A percentile compares a stretch with the other conserved stretches of the same genome.
Evolutionary conservation across 169 alveolate species (phyloP).

Genomic region (Miamiensis avidus): DNA sequence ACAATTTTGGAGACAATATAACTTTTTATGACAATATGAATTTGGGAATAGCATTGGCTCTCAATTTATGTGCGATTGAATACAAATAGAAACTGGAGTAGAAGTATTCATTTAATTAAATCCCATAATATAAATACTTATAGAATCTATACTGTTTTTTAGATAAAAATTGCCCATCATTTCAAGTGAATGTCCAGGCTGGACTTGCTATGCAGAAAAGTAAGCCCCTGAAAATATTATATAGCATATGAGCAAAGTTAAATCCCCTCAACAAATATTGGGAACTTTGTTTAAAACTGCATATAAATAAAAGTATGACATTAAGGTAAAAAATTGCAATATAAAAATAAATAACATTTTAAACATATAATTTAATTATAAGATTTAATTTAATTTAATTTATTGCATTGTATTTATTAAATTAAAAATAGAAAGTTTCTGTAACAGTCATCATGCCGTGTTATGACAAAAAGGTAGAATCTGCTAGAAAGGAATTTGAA

Average conservation of each 20-base stretch:
- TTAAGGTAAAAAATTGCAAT: not conserved
- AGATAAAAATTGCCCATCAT: constrained; percentile 64
- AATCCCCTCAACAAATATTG: constrained; percentile 89
- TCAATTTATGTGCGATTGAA: constrained; percentile 58
- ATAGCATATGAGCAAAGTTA: constrained; percentile 83
- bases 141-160: not conserved
- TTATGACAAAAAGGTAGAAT: constrained; percentile 92
- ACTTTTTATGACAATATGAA: constrained; percentile 26
- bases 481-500: constrained; percentile 75
- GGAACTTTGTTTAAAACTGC: constrained; percentile 76
- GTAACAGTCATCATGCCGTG: constrained; percentile 87
- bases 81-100: constrained; percentile 32
- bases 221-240: constrained; percentile 78
- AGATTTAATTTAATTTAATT: not conserved
- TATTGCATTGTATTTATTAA: constrained; percentile 3
- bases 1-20: constrained; percentile 20
- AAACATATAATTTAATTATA: not conserved
- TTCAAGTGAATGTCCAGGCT: constrained; percentile 94
- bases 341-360: not conserved
- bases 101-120: constrained; percentile 10
- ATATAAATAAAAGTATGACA: constrained; percentile 23
- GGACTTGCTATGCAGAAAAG: constrained; percentile 94
- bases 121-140: not conserved
- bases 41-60: constrained; percentile 21
- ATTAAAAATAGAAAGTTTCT: constrained; percentile 21